Conservation (phyloP, 2,329 filamentous ascomycete genomes). For the Corinectria fuckeliana region DNA sequence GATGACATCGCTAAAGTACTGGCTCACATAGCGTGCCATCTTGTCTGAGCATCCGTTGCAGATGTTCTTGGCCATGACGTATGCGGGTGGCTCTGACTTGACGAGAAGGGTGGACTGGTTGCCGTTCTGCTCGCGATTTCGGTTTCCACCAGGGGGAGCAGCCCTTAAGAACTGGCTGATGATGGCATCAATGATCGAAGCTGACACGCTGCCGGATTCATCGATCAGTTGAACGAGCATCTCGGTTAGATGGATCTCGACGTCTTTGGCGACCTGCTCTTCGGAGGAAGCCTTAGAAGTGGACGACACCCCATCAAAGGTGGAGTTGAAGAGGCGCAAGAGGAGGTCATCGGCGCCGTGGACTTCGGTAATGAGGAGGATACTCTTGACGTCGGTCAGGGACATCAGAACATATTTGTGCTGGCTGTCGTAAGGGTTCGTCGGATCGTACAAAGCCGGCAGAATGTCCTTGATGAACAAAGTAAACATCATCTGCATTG, state of each 20-base stretch:
- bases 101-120: constrained; percentile 84
- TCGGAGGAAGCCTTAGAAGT: constrained; percentile 76
- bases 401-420: constrained; percentile 91
- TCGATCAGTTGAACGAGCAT: constrained; percentile 87
- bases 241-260: constrained; percentile 90
- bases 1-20: constrained; percentile 97
- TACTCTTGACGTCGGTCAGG: constrained; percentile 91
- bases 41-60: constrained; percentile 90
- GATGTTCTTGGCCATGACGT: constrained; percentile 94
- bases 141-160: constrained; percentile 71
- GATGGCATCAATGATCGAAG: constrained; percentile 87
- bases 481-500: constrained; percentile 82
- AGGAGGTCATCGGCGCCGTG: constrained; percentile 82
- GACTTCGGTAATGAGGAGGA: constrained; percentile 88
- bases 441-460: constrained; percentile 83
- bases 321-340: constrained; percentile 80
- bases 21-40: constrained; percentile 92
- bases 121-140: constrained; percentile 69
- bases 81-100: constrained; percentile 89
- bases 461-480: constrained; percentile 85
- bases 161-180: constrained; percentile 95
- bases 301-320: constrained; percentile 90
- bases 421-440: constrained; percentile 89
- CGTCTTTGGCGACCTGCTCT: constrained; percentile 88
- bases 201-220: constrained; percentile 77